Percentiles rank a stretch among this genome's conserved stretches.
Evolutionary conservation across 2,329 filamentous ascomycete genomes (phyloP).

Genomic region (Sphaerulina musiva): DNA sequence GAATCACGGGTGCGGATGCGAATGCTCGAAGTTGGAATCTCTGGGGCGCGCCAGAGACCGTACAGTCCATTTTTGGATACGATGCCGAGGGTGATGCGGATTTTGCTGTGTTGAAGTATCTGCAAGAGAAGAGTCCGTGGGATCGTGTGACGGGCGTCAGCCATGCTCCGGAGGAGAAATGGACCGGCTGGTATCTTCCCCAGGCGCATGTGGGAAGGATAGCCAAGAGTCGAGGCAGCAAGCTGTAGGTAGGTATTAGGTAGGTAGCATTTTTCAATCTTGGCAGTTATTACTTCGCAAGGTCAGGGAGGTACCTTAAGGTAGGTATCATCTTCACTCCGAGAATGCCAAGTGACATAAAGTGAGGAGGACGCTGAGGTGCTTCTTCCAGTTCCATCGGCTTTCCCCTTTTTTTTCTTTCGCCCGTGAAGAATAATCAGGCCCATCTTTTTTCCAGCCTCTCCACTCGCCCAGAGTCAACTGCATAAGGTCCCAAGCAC

Average conservation of each 20-base stretch:
- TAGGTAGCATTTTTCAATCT: neutral
- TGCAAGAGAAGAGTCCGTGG: conserved; percentile 21
- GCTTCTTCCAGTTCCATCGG: no score
- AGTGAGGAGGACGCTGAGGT: no score
- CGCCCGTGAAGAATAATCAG: no score
- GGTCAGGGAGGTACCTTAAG: no score
- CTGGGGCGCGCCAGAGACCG: conserved; percentile 28
- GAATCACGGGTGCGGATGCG: conserved; percentile 15
- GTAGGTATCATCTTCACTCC: no score
- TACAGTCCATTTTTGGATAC: conserved; percentile 21
- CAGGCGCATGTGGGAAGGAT: conserved; percentile 18
- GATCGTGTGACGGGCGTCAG: conserved; percentile 31
- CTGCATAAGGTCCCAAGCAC: no score
- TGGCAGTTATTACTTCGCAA: neutral
- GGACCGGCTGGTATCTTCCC: conserved; percentile 32
- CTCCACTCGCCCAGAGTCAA: no score
- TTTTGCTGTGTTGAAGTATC: conserved; percentile 24
- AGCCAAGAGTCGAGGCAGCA: conserved; percentile 12
- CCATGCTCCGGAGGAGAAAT: conserved; percentile 27
- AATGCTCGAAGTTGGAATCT: conserved; percentile 35
- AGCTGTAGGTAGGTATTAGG: conserved; percentile 10
- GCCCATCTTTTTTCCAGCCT: no score
- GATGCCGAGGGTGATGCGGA: conserved; percentile 35
- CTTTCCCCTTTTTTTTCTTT: no score
- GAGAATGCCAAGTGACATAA: no score